Conservation (phyloP, 345 rosid species). For the Physaria fendleri region DNA sequence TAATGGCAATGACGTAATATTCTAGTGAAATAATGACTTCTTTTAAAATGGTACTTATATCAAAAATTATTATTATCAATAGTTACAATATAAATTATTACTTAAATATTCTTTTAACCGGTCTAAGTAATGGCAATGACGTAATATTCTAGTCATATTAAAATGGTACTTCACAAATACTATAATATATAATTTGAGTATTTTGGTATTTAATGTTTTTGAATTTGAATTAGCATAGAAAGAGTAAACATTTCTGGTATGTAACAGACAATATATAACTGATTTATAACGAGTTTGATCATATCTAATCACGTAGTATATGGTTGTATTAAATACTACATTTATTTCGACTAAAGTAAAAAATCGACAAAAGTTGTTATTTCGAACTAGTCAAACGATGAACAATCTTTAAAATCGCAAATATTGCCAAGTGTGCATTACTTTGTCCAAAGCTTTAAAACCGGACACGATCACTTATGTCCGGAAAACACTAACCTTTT, state of each 20-base stretch:
- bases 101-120: too few species aligned
- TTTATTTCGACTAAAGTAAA: too few species aligned
- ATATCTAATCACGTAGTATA: background rate
- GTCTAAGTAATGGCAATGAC: too few species aligned
- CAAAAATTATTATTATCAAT: too few species aligned
- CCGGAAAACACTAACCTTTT: background rate
- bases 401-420: background rate
- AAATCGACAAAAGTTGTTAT: background rate
- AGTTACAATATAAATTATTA: too few species aligned
- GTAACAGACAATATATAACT: conserved; percentile 6
- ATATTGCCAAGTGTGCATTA: conserved; percentile 20
- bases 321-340: background rate
- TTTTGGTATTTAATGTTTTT: background rate
- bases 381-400: conserved; percentile 19
- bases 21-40: too few species aligned
- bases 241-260: background rate
- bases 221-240: background rate
- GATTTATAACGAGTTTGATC: background rate
- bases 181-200: background rate
- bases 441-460: background rate
- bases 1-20: too few species aligned
- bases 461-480: background rate
- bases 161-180: too few species aligned
- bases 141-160: too few species aligned
- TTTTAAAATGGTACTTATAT: too few species aligned